phyloP scores from a whole-genome alignment of 805 yeast species.

The Teunomyces lycoperdinae region DNA sequence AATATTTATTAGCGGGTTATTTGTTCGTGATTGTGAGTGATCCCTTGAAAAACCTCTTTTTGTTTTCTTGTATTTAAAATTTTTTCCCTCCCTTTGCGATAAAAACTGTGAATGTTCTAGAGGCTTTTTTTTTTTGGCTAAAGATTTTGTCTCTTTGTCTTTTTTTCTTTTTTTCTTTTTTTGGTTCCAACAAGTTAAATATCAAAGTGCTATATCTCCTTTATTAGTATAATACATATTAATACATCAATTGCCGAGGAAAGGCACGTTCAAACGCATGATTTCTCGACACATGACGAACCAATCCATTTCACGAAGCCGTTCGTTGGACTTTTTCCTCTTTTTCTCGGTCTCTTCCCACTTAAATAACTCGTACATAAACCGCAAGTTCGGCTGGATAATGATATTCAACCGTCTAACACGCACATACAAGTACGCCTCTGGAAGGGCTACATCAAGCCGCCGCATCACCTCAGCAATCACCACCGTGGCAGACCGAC shows the following conservation, averaged over 20 bases:
- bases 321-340: constrained; percentile 7
- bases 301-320: constrained; percentile 78
- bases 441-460: constrained; percentile 59
- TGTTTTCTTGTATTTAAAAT: background rate
- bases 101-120: background rate
- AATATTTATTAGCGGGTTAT: background rate
- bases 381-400: constrained; percentile 88
- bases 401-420: constrained; percentile 87
- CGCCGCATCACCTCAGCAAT: constrained; percentile 93
- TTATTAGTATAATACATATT: background rate
- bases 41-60: constrained; percentile 3
- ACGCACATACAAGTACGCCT: constrained; percentile 85
- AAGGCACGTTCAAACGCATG: constrained; percentile 69
- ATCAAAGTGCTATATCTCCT: too few species aligned
- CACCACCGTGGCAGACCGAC: constrained; percentile 91
- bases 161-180: background rate
- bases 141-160: too few species aligned
- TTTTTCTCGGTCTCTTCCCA: constrained; percentile 35
- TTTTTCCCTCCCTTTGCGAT: background rate
- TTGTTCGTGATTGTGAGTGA: background rate
- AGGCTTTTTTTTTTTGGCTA: background rate
- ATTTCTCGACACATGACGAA: constrained; percentile 81
- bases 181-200: background rate
- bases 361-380: constrained; percentile 85
- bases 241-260: constrained; percentile 32